Evolutionary conservation across 2,329 filamentous ascomycete genomes (phyloP).

Genomic region (Penicillium sp.): DNA sequence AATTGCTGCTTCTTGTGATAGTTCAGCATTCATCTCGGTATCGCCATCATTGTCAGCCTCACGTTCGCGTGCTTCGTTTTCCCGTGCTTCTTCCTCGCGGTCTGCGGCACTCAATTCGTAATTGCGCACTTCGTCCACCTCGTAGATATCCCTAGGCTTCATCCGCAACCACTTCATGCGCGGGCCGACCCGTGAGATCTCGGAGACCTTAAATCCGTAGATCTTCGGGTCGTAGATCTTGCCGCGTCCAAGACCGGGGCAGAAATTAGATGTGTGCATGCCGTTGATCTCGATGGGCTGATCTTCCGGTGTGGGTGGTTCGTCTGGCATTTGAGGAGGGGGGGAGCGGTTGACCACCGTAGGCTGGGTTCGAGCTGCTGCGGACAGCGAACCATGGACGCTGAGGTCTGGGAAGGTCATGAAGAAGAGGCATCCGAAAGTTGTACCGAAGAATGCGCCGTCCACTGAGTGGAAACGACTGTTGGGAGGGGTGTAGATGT

Average conservation of each 20-base stretch:
- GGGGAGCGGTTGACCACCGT: constrained; percentile 29
- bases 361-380: constrained; percentile 26
- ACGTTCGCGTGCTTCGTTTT: constrained; percentile 5
- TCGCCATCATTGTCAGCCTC: constrained; percentile 42
- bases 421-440: constrained; percentile 94
- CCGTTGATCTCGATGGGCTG: constrained; percentile 73
- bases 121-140: constrained; percentile 71
- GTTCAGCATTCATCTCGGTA: constrained; percentile 38
- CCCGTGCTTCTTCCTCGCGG: not conserved
- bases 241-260: constrained; percentile 76
- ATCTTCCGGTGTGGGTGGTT: constrained; percentile 40
- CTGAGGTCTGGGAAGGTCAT: constrained; percentile 98
- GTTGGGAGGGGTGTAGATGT: constrained; percentile 96
- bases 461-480: constrained; percentile 97
- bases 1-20: constrained; percentile 42
- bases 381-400: constrained; percentile 55
- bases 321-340: constrained; percentile 28
- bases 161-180: constrained; percentile 96
- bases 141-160: constrained; percentile 75
- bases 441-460: constrained; percentile 96
- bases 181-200: constrained; percentile 84
- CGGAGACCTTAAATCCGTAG: constrained; percentile 93
- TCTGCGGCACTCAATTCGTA: constrained; percentile 33
- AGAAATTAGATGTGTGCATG: constrained; percentile 82
- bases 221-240: constrained; percentile 94